These are phyloP conservation scores for Aristolochia fimbriata DNA, from an alignment of 164 flowering plant species.

Conservation along the genomic window DNA sequence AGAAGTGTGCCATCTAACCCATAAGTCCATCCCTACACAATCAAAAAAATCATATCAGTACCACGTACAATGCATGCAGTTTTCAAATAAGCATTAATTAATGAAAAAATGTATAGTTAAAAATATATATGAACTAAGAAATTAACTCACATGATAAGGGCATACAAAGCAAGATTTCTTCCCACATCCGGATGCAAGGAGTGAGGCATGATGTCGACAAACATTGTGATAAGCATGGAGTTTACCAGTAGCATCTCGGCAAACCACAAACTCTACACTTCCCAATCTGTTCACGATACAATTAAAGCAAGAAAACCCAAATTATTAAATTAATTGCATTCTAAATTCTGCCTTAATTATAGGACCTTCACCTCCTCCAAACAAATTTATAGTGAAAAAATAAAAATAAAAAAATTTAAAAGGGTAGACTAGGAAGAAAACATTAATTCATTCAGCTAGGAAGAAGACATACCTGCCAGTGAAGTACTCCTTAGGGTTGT, in stretches of 20 bases:
- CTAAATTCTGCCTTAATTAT: no score
- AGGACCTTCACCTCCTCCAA: no score
- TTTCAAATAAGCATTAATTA: not conserved
- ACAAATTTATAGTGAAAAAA: no score
- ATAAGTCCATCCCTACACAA: constrained; percentile 89
- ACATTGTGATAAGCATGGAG: constrained; percentile 88
- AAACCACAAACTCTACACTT: constrained; percentile 62
- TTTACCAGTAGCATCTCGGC: constrained; percentile 60
- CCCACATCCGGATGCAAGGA: constrained; percentile 71
- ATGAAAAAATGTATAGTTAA: not conserved
- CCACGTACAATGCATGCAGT: not conserved
- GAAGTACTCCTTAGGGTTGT: constrained; percentile 52
- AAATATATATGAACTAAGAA: not conserved
- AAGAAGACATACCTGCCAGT: constrained; percentile 60
- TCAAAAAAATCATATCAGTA: not conserved
- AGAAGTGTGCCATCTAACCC: constrained; percentile 74
- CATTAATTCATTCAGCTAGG: not conserved
- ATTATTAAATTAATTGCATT: no score
- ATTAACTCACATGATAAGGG: constrained; percentile 92
- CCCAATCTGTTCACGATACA: constrained; percentile 76
- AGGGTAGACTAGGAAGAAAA: not conserved
- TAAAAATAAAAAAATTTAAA: no score
- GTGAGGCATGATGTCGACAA: constrained; percentile 91
- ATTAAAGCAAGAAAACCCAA: no score
- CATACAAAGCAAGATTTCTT: constrained; percentile 77